These are phyloP conservation scores for Oldenlandia corymbosa DNA, from an alignment of 257 asterid species.

Conservation along the genomic window DNA sequence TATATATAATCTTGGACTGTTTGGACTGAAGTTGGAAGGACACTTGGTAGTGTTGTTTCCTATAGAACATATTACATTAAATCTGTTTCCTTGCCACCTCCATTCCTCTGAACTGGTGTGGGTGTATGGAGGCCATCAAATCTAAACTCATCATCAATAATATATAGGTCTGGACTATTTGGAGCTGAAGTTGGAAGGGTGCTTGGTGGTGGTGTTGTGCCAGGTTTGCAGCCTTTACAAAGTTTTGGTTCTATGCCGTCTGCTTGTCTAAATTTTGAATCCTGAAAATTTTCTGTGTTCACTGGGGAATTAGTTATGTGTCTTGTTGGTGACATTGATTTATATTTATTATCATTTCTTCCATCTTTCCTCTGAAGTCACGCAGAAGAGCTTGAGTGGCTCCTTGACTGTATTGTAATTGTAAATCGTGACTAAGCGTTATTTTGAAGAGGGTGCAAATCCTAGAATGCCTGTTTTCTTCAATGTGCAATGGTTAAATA, in stretches of 20 bases:
- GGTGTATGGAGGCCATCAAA: background rate
- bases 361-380: no score
- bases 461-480: background rate
- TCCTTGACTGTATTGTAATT: background rate
- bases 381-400: background rate
- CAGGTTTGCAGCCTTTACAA: slow-evolving; percentile 40
- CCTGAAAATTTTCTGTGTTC: background rate
- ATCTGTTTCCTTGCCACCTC: background rate
- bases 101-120: background rate
- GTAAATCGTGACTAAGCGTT: background rate
- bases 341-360: background rate
- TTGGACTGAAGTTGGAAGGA: no score
- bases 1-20: no score
- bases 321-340: background rate
- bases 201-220: slow-evolving; percentile 97
- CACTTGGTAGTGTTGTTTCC: no score
- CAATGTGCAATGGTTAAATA: background rate
- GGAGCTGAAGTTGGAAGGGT: slow-evolving; percentile 97
- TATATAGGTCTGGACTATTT: slow-evolving; percentile 64
- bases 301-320: background rate
- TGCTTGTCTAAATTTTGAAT: slow-evolving; percentile 1
- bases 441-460: background rate
- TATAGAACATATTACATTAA: background rate
- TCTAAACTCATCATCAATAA: background rate
- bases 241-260: background rate